phyloP scores from a whole-genome alignment of 2,329 filamentous ascomycete genomes.

The Phoma sp. region DNA sequence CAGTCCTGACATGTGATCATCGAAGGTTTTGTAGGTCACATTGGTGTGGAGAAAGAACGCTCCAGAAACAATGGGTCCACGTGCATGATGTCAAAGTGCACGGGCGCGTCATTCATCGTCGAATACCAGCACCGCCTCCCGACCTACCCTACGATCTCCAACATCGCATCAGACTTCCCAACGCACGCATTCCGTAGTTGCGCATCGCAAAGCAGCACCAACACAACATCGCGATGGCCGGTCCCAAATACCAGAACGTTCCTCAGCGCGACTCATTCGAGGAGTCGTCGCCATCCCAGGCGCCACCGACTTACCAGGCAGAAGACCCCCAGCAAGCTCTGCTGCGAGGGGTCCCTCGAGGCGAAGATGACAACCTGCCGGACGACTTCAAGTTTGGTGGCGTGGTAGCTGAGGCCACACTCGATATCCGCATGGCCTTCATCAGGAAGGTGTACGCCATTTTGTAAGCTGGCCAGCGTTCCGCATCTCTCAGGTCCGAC shows the following conservation, averaged over 20 bases:
- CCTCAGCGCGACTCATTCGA: conserved; percentile 87
- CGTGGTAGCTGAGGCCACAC: conserved; percentile 87
- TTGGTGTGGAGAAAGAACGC: background rate
- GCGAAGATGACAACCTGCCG: conserved; percentile 87
- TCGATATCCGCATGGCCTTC: conserved; percentile 97
- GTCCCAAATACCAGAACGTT: conserved; percentile 81
- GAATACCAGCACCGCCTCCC: background rate
- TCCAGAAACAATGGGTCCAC: conserved; percentile 8
- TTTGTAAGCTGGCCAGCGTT: conserved; percentile 61
- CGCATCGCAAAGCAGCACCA: conserved; percentile 6
- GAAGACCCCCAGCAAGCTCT: conserved; percentile 64
- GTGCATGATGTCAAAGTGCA: conserved; percentile 6
- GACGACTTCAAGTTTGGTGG: conserved; percentile 99
- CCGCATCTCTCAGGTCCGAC: background rate
- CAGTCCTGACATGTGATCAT: too few relatives aligned
- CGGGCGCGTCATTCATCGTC: conserved; percentile 10
- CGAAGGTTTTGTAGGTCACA: background rate
- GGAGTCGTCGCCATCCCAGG: conserved; percentile 62
- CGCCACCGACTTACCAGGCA: conserved; percentile 74
- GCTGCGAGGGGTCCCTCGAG: conserved; percentile 70
- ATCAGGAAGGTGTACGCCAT: conserved; percentile 98
- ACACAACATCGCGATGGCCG: conserved; percentile 64
- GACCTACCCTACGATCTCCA: conserved; percentile 1
- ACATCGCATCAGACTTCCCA: conserved; percentile 1
- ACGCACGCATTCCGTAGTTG: background rate